Evolutionary conservation across 179 eudicot species (phyloP).

Genomic region (Pouteria campechiana): DNA sequence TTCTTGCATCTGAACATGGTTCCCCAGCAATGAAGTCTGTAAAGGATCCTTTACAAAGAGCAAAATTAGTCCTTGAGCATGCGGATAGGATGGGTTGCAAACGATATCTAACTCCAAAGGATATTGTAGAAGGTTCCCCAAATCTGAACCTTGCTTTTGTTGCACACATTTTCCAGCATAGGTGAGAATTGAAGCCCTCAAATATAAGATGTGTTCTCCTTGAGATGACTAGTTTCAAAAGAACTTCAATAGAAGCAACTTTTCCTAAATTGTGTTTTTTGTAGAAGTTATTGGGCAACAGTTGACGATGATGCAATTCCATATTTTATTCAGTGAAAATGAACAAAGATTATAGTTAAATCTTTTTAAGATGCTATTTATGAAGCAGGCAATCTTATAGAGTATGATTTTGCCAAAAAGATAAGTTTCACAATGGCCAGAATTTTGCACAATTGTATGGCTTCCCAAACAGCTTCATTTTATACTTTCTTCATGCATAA

Average conservation of each 20-base stretch:
- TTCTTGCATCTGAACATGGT: slow-evolving; percentile 89
- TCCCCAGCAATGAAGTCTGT: slow-evolving; percentile 53
- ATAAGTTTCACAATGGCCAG: too few species aligned
- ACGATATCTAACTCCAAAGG: slow-evolving; percentile 93
- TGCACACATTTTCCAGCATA: slow-evolving; percentile 93
- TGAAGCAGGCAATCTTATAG: too few species aligned
- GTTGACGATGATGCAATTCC: too few species aligned
- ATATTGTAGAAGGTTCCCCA: slow-evolving; percentile 96
- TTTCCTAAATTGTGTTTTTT: background rate
- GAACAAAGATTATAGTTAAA: too few species aligned
- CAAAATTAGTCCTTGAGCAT: slow-evolving; percentile 90
- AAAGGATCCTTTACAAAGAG: slow-evolving; percentile 65
- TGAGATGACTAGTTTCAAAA: background rate
- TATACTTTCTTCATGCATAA: too few species aligned
- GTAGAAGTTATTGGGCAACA: background rate
- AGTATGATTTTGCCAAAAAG: too few species aligned
- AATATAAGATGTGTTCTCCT: background rate
- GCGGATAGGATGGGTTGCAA: slow-evolving; percentile 99
- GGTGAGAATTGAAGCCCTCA: slow-evolving; percentile 32
- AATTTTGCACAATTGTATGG: too few species aligned
- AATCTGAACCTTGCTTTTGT: slow-evolving; percentile 97
- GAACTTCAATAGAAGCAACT: background rate
- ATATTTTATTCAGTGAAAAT: too few species aligned
- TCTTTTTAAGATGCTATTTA: too few species aligned
- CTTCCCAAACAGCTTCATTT: too few species aligned